Percentiles rank a stretch among this genome's conserved stretches.
phyloP scores from a whole-genome alignment of 805 yeast genomes.

The Sugiyamaella chiloensis region DNA sequence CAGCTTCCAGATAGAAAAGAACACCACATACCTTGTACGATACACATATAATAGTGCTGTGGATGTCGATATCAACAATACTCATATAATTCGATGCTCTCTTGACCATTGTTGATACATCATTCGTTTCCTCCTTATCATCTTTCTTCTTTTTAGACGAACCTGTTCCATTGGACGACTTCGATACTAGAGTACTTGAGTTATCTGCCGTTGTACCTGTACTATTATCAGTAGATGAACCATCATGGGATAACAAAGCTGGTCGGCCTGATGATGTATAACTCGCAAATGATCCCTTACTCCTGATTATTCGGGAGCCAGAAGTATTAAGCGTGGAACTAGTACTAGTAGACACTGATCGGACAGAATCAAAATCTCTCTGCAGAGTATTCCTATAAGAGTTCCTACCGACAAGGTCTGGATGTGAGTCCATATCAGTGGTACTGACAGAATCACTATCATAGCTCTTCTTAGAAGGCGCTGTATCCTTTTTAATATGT shows the following conservation, averaged over 20 bases:
- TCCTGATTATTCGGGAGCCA: background rate
- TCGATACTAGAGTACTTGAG: background rate
- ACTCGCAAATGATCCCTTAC: slow-evolving; percentile 7
- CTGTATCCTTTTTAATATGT: slow-evolving; percentile 13
- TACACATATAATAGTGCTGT: slow-evolving; percentile 53
- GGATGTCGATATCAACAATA: slow-evolving; percentile 54
- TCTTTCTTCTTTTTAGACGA: slow-evolving; percentile 6
- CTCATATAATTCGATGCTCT: slow-evolving; percentile 74
- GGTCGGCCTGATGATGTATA: background rate
- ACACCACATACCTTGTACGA: slow-evolving; percentile 52
- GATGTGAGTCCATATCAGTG: background rate
- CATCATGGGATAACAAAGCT: slow-evolving; percentile 7
- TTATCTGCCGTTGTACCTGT: slow-evolving; percentile 2
- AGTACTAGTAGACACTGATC: slow-evolving; percentile 17
- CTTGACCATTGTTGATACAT: slow-evolving; percentile 61
- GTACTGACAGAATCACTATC: slow-evolving; percentile 7
- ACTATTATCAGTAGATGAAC: slow-evolving; percentile 8
- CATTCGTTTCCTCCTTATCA: slow-evolving; percentile 29
- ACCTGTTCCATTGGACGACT: slow-evolving; percentile 9
- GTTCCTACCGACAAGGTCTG: background rate
- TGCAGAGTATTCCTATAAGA: slow-evolving; percentile 14
- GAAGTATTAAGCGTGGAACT: slow-evolving; percentile 9
- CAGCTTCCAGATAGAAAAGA: background rate
- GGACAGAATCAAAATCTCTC: slow-evolving; percentile 18
- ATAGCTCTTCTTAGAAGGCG: slow-evolving; percentile 7